phyloP scores from a whole-genome alignment of 2,329 filamentous ascomycete species.

The Fusarium sp. region DNA sequence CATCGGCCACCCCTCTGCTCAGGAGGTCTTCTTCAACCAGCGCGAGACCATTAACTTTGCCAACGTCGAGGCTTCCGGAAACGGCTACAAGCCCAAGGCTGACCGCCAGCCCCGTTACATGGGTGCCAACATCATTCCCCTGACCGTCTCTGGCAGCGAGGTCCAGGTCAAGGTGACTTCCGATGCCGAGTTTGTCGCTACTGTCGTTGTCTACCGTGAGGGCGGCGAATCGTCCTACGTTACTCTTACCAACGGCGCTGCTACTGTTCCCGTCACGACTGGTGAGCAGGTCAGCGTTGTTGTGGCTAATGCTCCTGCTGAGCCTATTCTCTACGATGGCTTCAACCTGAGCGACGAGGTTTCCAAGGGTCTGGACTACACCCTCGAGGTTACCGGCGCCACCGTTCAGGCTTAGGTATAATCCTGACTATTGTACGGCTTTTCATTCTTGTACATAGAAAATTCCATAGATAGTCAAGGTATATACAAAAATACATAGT shows the following conservation, averaged over 20 bases:
- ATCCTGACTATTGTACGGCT: background rate
- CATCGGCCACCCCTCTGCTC: conserved; percentile 58
- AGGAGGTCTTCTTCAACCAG: conserved; percentile 52
- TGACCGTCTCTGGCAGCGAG: conserved; percentile 49
- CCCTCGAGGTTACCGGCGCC: conserved; percentile 49
- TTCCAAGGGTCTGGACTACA: conserved; percentile 54
- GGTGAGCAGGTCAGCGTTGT: conserved; percentile 59
- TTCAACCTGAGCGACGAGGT: conserved; percentile 53
- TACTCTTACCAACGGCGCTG: conserved; percentile 49
- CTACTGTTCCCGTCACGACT: conserved; percentile 47
- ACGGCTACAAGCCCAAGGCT: conserved; percentile 56
- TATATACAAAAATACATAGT: background rate
- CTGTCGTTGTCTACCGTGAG: conserved; percentile 52
- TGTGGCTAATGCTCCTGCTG: conserved; percentile 60
- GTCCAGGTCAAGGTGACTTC: conserved; percentile 51
- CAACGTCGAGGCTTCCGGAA: conserved; percentile 53
- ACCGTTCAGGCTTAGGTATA: conserved; percentile 23
- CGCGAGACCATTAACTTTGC: conserved; percentile 53
- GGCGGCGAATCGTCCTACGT: conserved; percentile 50
- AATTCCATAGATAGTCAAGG: background rate
- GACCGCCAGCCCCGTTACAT: conserved; percentile 59
- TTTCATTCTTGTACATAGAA: conserved; percentile 17
- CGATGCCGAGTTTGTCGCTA: conserved; percentile 53
- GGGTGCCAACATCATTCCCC: conserved; percentile 62
- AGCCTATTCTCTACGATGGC: conserved; percentile 57